phyloP scores from a whole-genome alignment of 441 rosid genomes.

The Iberis amara region DNA sequence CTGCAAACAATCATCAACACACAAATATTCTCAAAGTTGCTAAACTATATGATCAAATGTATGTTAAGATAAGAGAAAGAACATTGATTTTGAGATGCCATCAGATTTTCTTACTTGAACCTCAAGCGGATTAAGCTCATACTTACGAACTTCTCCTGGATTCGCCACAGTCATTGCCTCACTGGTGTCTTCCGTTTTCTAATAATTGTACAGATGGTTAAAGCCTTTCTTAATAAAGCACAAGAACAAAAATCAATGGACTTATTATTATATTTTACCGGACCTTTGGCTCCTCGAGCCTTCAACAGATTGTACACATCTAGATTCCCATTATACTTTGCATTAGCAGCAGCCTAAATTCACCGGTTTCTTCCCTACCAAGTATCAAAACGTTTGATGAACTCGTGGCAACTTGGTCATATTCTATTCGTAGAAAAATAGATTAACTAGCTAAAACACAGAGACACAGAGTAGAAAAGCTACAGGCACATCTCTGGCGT shows the following conservation, averaged over 20 bases:
- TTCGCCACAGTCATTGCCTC: slow-evolving; percentile 59
- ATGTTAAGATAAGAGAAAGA: background rate
- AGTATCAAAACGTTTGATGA: no score
- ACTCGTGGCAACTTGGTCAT: no score
- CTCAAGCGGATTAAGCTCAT: slow-evolving; percentile 90
- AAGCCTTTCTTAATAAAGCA: background rate
- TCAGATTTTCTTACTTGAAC: slow-evolving; percentile 80
- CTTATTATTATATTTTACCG: slow-evolving; percentile 4
- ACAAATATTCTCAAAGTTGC: no score
- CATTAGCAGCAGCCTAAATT: slow-evolving; percentile 85
- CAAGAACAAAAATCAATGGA: background rate
- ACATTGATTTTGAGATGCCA: slow-evolving; percentile 68
- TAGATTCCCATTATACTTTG: slow-evolving; percentile 77
- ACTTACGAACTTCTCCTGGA: slow-evolving; percentile 88
- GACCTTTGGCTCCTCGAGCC: slow-evolving; percentile 84
- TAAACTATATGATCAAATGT: no score
- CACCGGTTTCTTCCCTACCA: background rate
- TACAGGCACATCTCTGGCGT: no score
- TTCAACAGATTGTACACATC: slow-evolving; percentile 76
- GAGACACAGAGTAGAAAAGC: no score
- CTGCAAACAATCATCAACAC: slow-evolving; percentile 41
- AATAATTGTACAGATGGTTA: slow-evolving; percentile 2
- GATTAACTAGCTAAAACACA: no score
- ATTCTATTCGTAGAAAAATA: no score
- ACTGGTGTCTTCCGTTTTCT: slow-evolving; percentile 72